A percentile compares a stretch with the other conserved stretches of the same genome.
Conservation (phyloP, 169 alveolate species). For the Eimeria sp. region DNA sequence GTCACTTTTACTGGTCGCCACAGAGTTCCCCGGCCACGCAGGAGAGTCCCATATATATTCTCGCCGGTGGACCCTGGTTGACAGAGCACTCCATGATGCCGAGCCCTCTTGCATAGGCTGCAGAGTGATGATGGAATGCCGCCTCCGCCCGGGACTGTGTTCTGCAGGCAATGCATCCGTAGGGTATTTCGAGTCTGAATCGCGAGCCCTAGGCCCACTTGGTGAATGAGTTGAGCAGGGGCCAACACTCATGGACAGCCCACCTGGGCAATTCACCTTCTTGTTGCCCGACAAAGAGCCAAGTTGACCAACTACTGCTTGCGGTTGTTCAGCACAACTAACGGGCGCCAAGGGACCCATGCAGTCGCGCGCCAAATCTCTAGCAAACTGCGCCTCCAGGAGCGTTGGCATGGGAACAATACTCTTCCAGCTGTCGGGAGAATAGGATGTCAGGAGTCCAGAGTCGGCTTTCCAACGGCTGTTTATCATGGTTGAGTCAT, state of each 20-base stretch:
- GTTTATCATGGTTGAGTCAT: not conserved
- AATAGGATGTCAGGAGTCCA: not conserved
- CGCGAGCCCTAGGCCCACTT: not conserved
- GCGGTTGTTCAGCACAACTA: not conserved
- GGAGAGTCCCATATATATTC: not conserved
- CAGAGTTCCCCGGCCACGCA: not conserved
- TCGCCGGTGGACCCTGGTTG: not conserved
- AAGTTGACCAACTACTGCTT: not conserved
- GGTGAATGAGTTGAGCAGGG: not conserved
- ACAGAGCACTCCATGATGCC: not conserved
- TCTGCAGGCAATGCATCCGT: not conserved
- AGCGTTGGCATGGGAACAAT: slow-evolving; percentile 43
- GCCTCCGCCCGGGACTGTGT: not conserved
- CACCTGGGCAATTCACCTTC: not conserved
- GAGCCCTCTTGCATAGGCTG: slow-evolving; percentile 44
- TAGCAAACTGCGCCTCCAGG: slow-evolving; percentile 67
- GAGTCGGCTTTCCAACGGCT: not conserved
- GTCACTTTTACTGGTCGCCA: not conserved
- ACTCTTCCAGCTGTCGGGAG: not conserved
- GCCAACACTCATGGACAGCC: not conserved
- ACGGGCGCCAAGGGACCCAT: not conserved
- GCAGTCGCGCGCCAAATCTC: slow-evolving; percentile 65
- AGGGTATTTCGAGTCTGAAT: not conserved
- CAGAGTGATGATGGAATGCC: slow-evolving; percentile 62
- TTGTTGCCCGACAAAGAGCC: slow-evolving; percentile 1